These are phyloP conservation scores for Diaporthe amygdali DNA, from an alignment of 2,329 filamentous ascomycete species.

Conservation along the genomic window DNA sequence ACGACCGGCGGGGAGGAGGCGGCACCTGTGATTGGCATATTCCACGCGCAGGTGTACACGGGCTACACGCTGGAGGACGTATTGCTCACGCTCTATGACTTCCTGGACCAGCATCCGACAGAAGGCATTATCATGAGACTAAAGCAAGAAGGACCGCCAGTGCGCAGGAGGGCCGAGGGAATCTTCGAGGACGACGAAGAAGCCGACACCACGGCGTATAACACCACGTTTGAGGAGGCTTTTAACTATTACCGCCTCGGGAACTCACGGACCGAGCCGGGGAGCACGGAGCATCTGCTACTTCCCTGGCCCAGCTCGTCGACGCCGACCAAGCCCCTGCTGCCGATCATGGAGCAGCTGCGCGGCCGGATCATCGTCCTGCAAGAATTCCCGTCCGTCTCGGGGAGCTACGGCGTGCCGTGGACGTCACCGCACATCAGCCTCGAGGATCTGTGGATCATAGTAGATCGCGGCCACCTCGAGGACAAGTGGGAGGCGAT, in stretches of 20 bases:
- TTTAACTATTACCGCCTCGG: constrained; percentile 47
- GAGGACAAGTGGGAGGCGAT: constrained; percentile 54
- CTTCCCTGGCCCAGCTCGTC: constrained; percentile 2
- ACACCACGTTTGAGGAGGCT: constrained; percentile 49
- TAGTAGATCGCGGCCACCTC: constrained; percentile 47
- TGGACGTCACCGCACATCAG: constrained; percentile 51
- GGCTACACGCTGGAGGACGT: constrained; percentile 50
- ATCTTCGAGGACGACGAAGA: constrained; percentile 14
- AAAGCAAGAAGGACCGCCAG: constrained; percentile 50
- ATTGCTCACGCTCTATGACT: constrained; percentile 48
- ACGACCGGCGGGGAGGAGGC: constrained; percentile 30
- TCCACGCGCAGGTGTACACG: constrained; percentile 51
- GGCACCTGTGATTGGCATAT: constrained; percentile 44
- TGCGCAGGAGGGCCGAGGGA: constrained; percentile 27
- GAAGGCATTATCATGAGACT: constrained; percentile 56
- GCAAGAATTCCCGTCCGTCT: constrained; percentile 47
- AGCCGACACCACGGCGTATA: constrained; percentile 32
- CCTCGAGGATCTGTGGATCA: constrained; percentile 54
- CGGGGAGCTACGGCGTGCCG: constrained; percentile 44
- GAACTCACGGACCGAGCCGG: constrained; percentile 39
- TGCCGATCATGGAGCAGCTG: constrained; percentile 51
- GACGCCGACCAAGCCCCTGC: constrained; percentile 25
- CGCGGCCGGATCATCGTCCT: constrained; percentile 53
- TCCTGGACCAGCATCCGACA: constrained; percentile 49
- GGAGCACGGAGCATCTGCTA: constrained; percentile 42